Evolutionary conservation across 441 rosid species (phyloP), one percentile per base, ranked within the genome.

Genomic region (Brassica balearica): DNA sequence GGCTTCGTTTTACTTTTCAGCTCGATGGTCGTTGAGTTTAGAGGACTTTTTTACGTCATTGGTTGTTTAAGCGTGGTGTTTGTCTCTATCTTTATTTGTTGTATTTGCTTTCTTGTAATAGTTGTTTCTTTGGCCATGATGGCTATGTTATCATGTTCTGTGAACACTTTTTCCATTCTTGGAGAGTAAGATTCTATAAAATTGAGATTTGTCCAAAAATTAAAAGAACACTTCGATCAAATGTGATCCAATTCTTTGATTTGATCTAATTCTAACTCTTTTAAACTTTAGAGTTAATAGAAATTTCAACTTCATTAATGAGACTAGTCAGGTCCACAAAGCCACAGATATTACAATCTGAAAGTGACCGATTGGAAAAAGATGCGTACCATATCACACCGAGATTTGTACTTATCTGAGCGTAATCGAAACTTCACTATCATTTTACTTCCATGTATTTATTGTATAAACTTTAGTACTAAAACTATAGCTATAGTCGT

Each of bases 401-500:
- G 10, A 65, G 53, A 70, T 43, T 58, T 80, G 69, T 75, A 80
- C 59, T 75, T 71, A 80, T 75, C 76, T 64, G 73, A 51, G 46
- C 48, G 29, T 51, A 25, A 79, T 56, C 38, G 56, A 55, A 56
- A 36, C 65, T 38, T 64, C 55, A 41, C 72, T 9, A 27, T 79
- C 70, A 6, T 34, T 73, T 12, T 74, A 64, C 69, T 64, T 58
- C 56, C 23, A 0, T 74, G 29, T 29, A 75, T 65, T 64, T 19
- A 14, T 56, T 55, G 72, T 43, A 41, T 43, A 61, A 51, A 66
- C 6, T 22, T 72, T 67, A 67, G 58, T 4, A 60, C 55, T 19
- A 65, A 38, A 65, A 51, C 48, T 27, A 29, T 51, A 53, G 62
- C 17, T 20, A 60, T 43, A 6, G 9, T 58, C 46, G 25, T 60